Evolutionary conservation across 306 rosid genomes (phyloP).

Genomic region (Pyrus betulifolia): DNA sequence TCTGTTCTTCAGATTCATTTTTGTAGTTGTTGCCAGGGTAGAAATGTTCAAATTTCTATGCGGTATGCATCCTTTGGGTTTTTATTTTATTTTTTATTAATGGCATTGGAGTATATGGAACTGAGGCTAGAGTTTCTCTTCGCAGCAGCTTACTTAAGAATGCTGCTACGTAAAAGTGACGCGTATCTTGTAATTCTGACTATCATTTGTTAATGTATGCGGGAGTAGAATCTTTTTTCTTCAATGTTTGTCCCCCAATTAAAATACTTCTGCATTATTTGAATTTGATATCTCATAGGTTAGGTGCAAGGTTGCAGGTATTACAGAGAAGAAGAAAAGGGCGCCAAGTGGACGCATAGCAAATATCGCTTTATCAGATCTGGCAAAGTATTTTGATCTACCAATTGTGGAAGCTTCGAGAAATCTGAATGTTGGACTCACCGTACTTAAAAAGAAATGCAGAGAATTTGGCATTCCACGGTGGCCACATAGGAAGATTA

Average conservation of each 20-base stretch:
- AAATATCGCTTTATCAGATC: constrained; percentile 58
- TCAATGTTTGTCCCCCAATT: neutral
- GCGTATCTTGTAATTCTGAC: neutral
- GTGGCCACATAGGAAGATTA: constrained; percentile 95
- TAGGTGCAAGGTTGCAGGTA: constrained; percentile 38
- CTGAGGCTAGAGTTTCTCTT: constrained; percentile 5
- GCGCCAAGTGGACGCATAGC: constrained; percentile 62
- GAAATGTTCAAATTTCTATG: neutral
- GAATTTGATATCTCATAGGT: constrained; percentile 32
- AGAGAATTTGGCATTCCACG: constrained; percentile 91
- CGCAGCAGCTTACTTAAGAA: neutral
- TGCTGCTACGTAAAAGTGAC: neutral
- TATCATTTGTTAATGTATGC: neutral
- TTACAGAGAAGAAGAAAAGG: constrained; percentile 50
- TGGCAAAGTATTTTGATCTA: constrained; percentile 68
- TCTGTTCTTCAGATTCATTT: neutral
- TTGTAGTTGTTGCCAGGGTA: neutral
- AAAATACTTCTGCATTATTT: constrained; percentile 10
- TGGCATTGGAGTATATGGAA: constrained; percentile 8
- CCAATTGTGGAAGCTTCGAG: constrained; percentile 84
- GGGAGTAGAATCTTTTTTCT: neutral
- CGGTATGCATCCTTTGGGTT: neutral
- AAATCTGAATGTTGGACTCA: constrained; percentile 68
- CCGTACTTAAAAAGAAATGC: constrained; percentile 83
- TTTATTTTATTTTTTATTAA: neutral